Evolutionary conservation across 768 basidiomycete genomes (phyloP).

Genomic region (Hydnomerulius pinastri): DNA sequence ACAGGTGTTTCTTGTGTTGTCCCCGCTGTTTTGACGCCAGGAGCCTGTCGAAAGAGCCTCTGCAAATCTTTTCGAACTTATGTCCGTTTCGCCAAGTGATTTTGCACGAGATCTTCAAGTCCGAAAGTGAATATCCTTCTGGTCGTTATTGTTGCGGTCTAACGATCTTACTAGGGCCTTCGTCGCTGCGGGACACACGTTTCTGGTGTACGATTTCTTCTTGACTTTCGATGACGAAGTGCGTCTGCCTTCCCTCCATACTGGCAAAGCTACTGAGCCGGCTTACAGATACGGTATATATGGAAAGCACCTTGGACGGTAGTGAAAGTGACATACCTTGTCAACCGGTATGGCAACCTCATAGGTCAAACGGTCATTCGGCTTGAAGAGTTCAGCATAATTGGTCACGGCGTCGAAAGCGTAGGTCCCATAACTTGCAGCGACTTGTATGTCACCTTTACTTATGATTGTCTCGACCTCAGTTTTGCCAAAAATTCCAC

Average conservation of each 20-base stretch:
- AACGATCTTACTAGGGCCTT: neutral
- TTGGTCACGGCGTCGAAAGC: neutral
- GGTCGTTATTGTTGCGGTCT: neutral
- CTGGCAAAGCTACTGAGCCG: neutral
- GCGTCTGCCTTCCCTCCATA: neutral
- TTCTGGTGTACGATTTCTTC: slow-evolving; percentile 9
- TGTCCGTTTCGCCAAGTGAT: neutral
- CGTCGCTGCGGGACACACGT: slow-evolving; percentile 4
- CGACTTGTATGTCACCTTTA: neutral
- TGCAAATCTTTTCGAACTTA: neutral
- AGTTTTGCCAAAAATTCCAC: slow-evolving; percentile 2
- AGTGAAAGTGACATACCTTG: slow-evolving; percentile 3
- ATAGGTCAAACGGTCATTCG: slow-evolving; percentile 1
- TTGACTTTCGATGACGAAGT: slow-evolving; percentile 10
- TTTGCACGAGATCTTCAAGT: neutral
- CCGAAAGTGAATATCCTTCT: neutral
- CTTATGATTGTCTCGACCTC: neutral
- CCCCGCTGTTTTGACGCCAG: neutral
- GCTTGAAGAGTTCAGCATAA: slow-evolving; percentile 1
- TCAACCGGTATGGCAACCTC: slow-evolving; percentile 8
- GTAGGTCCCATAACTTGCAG: neutral
- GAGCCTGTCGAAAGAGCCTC: neutral
- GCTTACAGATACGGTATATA: slow-evolving; percentile 4
- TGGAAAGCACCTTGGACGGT: slow-evolving; percentile 11
- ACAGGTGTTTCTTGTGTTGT: neutral